These are phyloP conservation scores for Diplodia mutila DNA, from an alignment of 2,329 filamentous ascomycete genomes.

Conservation along the genomic window DNA sequence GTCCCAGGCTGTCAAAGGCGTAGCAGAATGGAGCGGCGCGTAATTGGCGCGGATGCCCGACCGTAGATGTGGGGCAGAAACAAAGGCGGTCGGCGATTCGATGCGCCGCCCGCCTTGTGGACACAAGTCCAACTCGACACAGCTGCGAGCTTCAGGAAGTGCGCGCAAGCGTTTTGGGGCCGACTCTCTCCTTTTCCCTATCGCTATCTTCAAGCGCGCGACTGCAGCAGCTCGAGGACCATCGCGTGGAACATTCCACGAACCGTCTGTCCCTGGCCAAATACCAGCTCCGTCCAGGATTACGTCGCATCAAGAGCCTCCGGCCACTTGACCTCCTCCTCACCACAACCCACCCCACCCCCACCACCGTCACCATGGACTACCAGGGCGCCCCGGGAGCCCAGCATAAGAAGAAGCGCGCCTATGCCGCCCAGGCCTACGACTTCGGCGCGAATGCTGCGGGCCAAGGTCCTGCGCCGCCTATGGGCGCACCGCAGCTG, in stretches of 20 bases:
- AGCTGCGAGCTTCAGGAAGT: background rate
- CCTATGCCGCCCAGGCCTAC: constrained; percentile 92
- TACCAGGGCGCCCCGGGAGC: constrained; percentile 23
- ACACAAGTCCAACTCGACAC: constrained; percentile 5
- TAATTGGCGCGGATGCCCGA: constrained; percentile 1
- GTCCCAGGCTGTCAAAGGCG: background rate
- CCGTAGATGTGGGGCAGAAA: constrained; percentile 9
- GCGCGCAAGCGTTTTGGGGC: background rate
- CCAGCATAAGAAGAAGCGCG: constrained; percentile 85
- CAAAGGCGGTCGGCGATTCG: constrained; percentile 14
- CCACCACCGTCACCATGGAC: constrained; percentile 18
- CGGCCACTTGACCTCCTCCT: constrained; percentile 23
- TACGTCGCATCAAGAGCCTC: constrained; percentile 27
- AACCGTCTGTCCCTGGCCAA: constrained; percentile 11
- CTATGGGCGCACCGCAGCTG: constrained; percentile 58
- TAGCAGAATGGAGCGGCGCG: background rate
- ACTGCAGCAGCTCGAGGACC: background rate
- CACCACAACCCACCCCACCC: constrained; percentile 6
- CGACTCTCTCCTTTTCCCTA: background rate
- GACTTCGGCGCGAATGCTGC: constrained; percentile 84
- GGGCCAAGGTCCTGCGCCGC: constrained; percentile 49
- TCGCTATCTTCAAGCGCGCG: background rate
- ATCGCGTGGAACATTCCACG: constrained; percentile 12
- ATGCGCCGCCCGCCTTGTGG: constrained; percentile 16
- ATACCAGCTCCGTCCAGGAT: constrained; percentile 20